Percentiles rank a stretch among this genome's conserved stretches.
Conservation (phyloP, 805 yeast genomes). For the Candida argentea region DNA sequence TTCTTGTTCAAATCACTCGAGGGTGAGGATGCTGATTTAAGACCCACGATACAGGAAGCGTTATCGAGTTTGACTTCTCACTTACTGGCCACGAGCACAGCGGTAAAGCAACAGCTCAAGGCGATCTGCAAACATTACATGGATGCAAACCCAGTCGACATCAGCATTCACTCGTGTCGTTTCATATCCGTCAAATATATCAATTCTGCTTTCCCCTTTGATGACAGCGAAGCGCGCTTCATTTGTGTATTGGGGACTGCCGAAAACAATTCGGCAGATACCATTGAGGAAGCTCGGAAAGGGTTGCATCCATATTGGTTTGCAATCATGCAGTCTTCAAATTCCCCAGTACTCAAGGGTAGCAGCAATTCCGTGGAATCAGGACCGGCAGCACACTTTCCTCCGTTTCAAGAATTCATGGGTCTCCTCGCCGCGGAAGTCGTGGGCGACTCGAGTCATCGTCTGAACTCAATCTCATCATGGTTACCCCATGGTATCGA, state of each 20-base stretch:
- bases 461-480: conserved; percentile 14
- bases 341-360: conserved; percentile 31
- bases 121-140: conserved; percentile 24
- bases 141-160: conserved; percentile 3
- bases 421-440: conserved; percentile 12
- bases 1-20: conserved; percentile 65
- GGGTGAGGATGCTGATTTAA: conserved; percentile 52
- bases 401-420: conserved; percentile 38
- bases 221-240: conserved; percentile 56
- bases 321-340: conserved; percentile 37
- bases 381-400: conserved; percentile 37
- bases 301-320: conserved; percentile 86
- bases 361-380: conserved; percentile 36
- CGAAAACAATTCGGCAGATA: conserved; percentile 52
- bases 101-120: conserved; percentile 34
- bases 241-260: conserved; percentile 59
- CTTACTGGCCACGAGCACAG: conserved; percentile 28
- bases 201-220: conserved; percentile 55
- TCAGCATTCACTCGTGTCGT: conserved; percentile 40
- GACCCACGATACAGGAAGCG: conserved; percentile 62
- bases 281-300: conserved; percentile 65
- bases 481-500: conserved; percentile 34
- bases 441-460: conserved; percentile 2
- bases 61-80: conserved; percentile 48
- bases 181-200: conserved; percentile 57